Conservation (phyloP, 441 rosid genomes). For the Sinapis alba region DNA sequence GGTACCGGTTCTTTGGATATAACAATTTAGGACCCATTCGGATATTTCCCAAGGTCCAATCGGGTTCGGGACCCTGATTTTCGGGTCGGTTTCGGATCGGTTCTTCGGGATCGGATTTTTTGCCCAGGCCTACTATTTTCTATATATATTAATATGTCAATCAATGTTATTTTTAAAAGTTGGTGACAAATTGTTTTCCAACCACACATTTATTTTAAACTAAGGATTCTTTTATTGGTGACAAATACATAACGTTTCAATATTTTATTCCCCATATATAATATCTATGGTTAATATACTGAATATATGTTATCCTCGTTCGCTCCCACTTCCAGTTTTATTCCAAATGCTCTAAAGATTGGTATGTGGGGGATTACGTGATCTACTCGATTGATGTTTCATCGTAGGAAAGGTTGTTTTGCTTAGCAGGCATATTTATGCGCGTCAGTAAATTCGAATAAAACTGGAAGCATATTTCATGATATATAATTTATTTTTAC, state of each 20-base stretch:
- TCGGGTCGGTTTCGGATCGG: too few relatives aligned
- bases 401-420: neutral
- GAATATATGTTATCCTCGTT: conserved; percentile 31
- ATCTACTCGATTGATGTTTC: conserved; percentile 7
- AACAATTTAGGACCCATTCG: too few relatives aligned
- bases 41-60: too few relatives aligned
- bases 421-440: neutral
- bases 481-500: neutral
- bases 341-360: conserved; percentile 12
- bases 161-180: neutral
- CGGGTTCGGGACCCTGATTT: too few relatives aligned
- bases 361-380: conserved; percentile 8
- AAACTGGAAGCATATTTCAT: neutral
- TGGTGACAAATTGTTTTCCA: neutral
- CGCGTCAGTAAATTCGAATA: neutral
- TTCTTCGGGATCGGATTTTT: too few relatives aligned
- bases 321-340: conserved; percentile 24
- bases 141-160: neutral
- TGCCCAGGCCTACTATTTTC: too few relatives aligned
- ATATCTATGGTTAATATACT: neutral
- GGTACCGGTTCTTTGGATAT: too few relatives aligned
- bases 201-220: neutral
- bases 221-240: neutral
- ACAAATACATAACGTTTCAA: neutral
- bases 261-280: neutral